These are phyloP conservation scores for Dictyostelium brefeldianum DNA, from an alignment of 78 protist genomes.

Conservation along the genomic window DNA sequence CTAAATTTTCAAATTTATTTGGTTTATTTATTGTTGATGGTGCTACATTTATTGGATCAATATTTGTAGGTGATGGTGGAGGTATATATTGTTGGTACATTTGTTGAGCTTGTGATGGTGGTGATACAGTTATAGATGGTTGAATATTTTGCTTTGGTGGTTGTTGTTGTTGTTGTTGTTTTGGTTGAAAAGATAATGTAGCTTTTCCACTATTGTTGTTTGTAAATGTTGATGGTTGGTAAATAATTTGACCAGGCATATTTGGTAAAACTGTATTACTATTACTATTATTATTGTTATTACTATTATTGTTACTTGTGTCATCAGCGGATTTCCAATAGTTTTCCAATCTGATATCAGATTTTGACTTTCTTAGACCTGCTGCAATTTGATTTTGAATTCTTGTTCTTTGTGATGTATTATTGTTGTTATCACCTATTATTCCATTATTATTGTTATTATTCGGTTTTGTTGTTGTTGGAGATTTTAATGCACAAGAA, in stretches of 20 bases:
- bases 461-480: not conserved
- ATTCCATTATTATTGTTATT: not conserved
- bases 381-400: not conserved
- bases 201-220: not conserved
- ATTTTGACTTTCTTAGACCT: conserved; percentile 42
- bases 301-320: not conserved
- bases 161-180: not conserved
- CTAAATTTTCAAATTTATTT: not conserved
- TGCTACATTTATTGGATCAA: not conserved
- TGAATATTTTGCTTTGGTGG: no score
- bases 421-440: not conserved
- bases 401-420: not conserved
- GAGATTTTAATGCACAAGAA: not conserved
- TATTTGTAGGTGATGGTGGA: not conserved
- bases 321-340: not conserved
- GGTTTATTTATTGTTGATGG: not conserved
- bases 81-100: not conserved
- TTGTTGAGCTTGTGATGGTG: conserved; percentile 7
- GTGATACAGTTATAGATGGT: not conserved
- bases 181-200: not conserved
- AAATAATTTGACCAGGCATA: conserved; percentile 30
- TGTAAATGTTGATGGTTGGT: not conserved
- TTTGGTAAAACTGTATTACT: not conserved
- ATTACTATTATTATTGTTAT: not conserved
- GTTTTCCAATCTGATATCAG: conserved; percentile 9